Conservation (phyloP, 495 filamentous ascomycete species). For the Tuber calosporum region DNA sequence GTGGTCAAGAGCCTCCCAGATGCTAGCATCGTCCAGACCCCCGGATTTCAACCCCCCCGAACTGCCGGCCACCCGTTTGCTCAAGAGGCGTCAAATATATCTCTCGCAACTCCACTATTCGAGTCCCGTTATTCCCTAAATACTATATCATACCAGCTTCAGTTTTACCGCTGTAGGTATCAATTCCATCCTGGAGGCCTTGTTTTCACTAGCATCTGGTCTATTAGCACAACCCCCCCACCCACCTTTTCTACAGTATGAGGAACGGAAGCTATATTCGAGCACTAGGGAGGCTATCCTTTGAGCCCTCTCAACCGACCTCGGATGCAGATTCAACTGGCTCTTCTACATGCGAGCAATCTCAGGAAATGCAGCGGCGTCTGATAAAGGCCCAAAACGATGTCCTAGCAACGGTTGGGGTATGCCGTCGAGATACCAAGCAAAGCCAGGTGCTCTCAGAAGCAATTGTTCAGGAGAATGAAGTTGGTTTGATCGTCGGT, state of each 20-base stretch:
- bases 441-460: slow-evolving; percentile 27
- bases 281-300: slow-evolving; percentile 39
- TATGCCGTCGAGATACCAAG: slow-evolving; percentile 39
- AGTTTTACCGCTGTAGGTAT: neutral
- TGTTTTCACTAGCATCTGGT: neutral
- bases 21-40: neutral
- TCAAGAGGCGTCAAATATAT: neutral
- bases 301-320: slow-evolving; percentile 37
- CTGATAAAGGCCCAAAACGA: slow-evolving; percentile 41
- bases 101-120: neutral
- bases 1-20: neutral
- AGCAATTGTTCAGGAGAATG: slow-evolving; percentile 37
- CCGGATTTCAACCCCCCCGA: neutral
- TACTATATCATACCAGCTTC: neutral
- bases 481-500: slow-evolving; percentile 36
- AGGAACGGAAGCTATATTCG: slow-evolving; percentile 40
- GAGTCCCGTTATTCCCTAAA: neutral
- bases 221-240: neutral
- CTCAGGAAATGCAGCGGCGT: slow-evolving; percentile 37
- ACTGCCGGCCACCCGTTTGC: neutral
- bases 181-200: neutral
- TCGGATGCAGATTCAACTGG: slow-evolving; percentile 19
- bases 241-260: slow-evolving; percentile 18
- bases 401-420: slow-evolving; percentile 40
- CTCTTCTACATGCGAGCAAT: slow-evolving; percentile 29